phyloP scores from a whole-genome alignment of 2,329 filamentous ascomycete genomes.

The Sarocladium kiliense region DNA sequence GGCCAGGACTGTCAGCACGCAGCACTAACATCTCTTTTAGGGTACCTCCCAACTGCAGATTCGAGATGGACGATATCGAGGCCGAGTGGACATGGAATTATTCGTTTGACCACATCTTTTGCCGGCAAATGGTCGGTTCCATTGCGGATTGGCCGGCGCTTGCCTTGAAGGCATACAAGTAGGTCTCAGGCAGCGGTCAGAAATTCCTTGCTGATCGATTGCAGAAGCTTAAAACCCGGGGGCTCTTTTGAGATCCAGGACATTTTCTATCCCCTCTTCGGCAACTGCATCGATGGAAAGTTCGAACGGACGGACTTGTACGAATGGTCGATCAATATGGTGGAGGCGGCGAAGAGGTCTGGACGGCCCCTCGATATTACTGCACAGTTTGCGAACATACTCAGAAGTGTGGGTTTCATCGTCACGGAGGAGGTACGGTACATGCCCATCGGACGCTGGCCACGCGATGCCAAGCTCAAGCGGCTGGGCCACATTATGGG shows the following conservation, averaged over 20 bases:
- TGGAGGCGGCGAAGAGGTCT: conserved; percentile 21
- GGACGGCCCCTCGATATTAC: conserved; percentile 21
- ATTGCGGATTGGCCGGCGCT: conserved; percentile 16
- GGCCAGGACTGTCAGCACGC: not conserved
- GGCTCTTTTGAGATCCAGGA: conserved; percentile 20
- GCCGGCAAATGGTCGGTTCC: conserved; percentile 16
- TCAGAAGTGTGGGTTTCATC: conserved; percentile 45
- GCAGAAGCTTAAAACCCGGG: conserved; percentile 13
- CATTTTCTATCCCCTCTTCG: conserved; percentile 11
- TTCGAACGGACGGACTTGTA: conserved; percentile 8
- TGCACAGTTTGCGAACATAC: conserved; percentile 19
- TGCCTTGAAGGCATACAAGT: conserved; percentile 17
- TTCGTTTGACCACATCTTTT: conserved; percentile 19
- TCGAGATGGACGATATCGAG: conserved; percentile 19
- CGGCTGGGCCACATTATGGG: conserved; percentile 33
- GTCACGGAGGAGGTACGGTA: conserved; percentile 40
- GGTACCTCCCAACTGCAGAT: conserved; percentile 17
- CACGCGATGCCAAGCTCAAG: conserved; percentile 42
- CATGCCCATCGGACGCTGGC: conserved; percentile 45
- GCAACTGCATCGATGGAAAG: not conserved
- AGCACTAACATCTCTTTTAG: conserved; percentile 8
- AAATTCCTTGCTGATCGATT: not conserved
- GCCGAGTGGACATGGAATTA: conserved; percentile 17
- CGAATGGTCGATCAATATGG: conserved; percentile 22
- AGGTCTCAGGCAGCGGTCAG: not conserved